Base-by-base conservation (phyloP, 805 yeast genomes). In the Zygotorulaspora florentina region DNA sequence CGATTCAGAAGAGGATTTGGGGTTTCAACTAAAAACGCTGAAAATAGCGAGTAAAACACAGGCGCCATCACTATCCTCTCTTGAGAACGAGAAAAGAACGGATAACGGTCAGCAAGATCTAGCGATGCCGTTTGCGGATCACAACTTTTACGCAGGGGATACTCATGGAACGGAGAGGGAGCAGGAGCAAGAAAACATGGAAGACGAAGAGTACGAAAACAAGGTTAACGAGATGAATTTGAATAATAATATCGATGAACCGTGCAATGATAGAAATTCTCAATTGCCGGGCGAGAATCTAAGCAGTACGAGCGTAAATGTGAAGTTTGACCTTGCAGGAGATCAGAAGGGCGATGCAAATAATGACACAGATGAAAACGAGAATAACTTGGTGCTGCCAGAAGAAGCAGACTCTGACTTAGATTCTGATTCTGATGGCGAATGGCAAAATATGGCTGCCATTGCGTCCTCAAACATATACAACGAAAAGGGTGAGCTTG, bases 381-480 rank as follows among this genome's bases (percentile, higher is more conserved):
- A 33, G 20, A 13, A 29, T 12, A 4, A 13, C 15, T 29, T 13
- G 15, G 3, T 13, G 8, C 33, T 39, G 8, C 47, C 47, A n/a
- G 47, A 44, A 23, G 48, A 45, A 26, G 28, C 20, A 15, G 44
- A 40, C 35, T 36, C 48, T n/a, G 52, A 45, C 17, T 34, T 52
- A 3, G 66, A 62, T 29, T 63, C 65, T 4, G 69, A 65, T 16
- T 67, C 62, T 8, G 75, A 70, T 13, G 77, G 74, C 29, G 76
- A 72, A 11, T 93, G 99, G 99, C 82, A 85, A 58, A 80, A 85
- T 13, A 89, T 93, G 87, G 84, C 85, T 35, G 81, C 91, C 0
- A 82, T 87, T 25, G 81, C 96, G 2, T 79, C 83, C 40, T 74
- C 78, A 46, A 87, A 87, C 50, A 76, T 87, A 35, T 91, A 87